These are phyloP conservation scores for Crithidia bombi DNA, from an alignment of 208 protist species.

Conservation along the genomic window DNA sequence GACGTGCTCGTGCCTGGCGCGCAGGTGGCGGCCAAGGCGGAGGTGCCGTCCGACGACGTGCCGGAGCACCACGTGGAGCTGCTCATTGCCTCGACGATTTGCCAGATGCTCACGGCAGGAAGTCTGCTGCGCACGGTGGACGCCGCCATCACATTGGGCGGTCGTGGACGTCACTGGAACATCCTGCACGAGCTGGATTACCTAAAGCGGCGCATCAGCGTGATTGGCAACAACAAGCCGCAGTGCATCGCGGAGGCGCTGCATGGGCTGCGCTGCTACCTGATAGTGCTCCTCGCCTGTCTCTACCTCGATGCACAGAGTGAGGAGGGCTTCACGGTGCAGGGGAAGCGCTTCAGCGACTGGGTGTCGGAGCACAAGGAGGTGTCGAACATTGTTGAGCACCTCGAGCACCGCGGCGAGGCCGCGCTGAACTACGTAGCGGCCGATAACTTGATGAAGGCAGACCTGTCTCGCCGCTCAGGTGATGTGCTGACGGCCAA, in stretches of 20 bases:
- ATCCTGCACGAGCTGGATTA: constrained; percentile 77
- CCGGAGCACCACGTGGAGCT: constrained; percentile 70
- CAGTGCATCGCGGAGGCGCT: constrained; percentile 64
- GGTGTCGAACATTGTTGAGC: constrained; percentile 81
- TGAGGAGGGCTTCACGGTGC: constrained; percentile 28
- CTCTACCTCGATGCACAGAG: constrained; percentile 77
- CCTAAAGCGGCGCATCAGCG: constrained; percentile 60
- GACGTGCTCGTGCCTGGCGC: constrained; percentile 44
- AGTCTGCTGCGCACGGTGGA: constrained; percentile 74
- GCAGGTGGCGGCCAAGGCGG: constrained; percentile 39
- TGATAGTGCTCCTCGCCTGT: constrained; percentile 79
- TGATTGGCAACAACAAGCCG: constrained; percentile 53
- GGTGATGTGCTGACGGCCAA: constrained; percentile 89
- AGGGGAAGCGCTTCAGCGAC: constrained; percentile 55
- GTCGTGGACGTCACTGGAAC: constrained; percentile 72
- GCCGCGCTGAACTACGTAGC: constrained; percentile 74
- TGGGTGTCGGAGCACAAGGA: constrained; percentile 72
- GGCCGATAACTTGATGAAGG: constrained; percentile 72
- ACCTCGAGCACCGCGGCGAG: constrained; percentile 70
- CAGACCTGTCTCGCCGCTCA: constrained; percentile 64
- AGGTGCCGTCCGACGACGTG: constrained; percentile 42
- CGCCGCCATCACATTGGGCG: constrained; percentile 70
- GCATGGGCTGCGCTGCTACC: constrained; percentile 72
- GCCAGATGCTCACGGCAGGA: constrained; percentile 87
- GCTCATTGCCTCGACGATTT: constrained; percentile 81